Conservation (phyloP, 306 rosid species). For the Sicyos edulis region DNA sequence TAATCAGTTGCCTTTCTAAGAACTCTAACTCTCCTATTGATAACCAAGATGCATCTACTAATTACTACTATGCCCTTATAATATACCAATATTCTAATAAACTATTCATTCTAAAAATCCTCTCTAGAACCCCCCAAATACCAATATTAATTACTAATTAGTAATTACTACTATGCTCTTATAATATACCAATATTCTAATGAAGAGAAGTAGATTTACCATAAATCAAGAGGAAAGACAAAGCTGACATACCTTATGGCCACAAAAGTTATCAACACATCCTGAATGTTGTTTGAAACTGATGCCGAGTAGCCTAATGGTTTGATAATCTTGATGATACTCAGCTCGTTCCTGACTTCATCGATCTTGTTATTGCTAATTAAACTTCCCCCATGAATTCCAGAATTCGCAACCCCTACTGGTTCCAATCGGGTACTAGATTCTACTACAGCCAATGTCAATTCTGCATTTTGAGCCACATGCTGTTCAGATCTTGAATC, state of each 20-base stretch:
- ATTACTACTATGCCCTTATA: no score
- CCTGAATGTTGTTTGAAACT: constrained; percentile 49
- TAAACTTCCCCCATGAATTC: constrained; percentile 34
- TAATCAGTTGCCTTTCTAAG: no score
- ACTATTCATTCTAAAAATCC: no score
- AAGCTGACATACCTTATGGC: constrained; percentile 61
- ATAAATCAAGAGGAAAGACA: background rate
- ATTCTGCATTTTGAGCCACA: constrained; percentile 35
- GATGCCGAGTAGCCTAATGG: constrained; percentile 68
- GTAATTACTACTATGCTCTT: no score
- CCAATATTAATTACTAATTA: no score
- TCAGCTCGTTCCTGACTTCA: constrained; percentile 21
- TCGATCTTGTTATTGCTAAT: constrained; percentile 30
- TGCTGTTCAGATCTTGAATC: constrained; percentile 32
- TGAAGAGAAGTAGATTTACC: background rate
- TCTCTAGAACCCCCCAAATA: no score
- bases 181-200: no score
- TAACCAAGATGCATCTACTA: no score
- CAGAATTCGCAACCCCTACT: constrained; percentile 25
- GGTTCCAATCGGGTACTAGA: constrained; percentile 31
- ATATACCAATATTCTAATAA: no score
- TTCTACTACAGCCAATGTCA: constrained; percentile 23
- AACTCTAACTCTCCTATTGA: no score
- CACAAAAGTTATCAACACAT: constrained; percentile 61
- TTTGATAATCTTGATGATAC: constrained; percentile 70